Conservation (phyloP, 2,329 filamentous ascomycete genomes). For the Corynespora cassiicola region DNA sequence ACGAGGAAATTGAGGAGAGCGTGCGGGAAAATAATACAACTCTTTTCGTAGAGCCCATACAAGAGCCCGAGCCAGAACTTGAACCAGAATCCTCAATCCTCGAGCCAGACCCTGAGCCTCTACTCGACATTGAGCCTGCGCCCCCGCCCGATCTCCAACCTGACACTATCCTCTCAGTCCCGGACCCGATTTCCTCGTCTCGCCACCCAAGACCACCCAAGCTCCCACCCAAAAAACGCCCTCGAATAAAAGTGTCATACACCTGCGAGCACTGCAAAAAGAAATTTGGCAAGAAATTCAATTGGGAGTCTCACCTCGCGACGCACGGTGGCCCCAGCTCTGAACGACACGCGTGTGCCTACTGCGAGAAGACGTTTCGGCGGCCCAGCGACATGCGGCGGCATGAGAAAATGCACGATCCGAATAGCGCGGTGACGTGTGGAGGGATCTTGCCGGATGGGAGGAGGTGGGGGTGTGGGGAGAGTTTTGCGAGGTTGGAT, state of each 20-base stretch:
- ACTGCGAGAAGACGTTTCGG: constrained; percentile 2
- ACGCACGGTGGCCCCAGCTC: constrained; percentile 6
- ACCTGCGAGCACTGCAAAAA: constrained; percentile 14
- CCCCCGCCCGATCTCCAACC: constrained; percentile 6
- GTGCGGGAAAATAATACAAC: not conserved
- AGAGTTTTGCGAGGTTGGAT: constrained; percentile 14
- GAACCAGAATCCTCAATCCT: no score
- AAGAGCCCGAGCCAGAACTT: constrained; percentile 7
- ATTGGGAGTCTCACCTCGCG: constrained; percentile 14
- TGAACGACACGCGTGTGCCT: constrained; percentile 7
- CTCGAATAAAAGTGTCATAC: constrained; percentile 6
- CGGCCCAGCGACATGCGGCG: constrained; percentile 9
- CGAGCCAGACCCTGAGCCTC: constrained; percentile 2
- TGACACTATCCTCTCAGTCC: no score
- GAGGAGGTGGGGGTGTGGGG: constrained; percentile 17
- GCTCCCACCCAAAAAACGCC: constrained; percentile 2
- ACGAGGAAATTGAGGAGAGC: constrained; percentile 10
- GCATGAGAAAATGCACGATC: constrained; percentile 11
- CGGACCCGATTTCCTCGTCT: not conserved
- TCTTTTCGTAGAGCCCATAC: no score
- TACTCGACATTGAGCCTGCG: no score
- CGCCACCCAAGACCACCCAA: constrained; percentile 1
- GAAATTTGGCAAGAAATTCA: constrained; percentile 15
- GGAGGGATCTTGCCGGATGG: constrained; percentile 14
- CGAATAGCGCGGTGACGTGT: constrained; percentile 6